Conservation (phyloP, 2,329 filamentous ascomycete genomes). For the Arthrobotrys iridis region DNA sequence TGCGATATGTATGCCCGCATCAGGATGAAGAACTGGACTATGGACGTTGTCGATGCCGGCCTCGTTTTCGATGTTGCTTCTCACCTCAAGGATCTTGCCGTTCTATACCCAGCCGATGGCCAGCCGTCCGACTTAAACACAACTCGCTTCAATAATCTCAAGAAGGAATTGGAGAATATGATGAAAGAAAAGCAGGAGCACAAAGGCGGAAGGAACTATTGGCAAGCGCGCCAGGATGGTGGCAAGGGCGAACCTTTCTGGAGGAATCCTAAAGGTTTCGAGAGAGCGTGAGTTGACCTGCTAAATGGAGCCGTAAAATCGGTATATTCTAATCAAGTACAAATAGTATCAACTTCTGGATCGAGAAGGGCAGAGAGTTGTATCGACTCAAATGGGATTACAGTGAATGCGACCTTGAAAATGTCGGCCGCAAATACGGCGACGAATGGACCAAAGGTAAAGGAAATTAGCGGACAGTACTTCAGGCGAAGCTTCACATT, state of each 20-base stretch:
- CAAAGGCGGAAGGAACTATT: conserved; percentile 65
- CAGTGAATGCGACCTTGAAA: conserved; percentile 49
- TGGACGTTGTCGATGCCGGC: conserved; percentile 61
- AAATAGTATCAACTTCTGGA: conserved; percentile 56
- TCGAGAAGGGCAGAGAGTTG: conserved; percentile 56
- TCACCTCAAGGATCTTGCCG: conserved; percentile 52
- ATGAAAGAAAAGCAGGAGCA: conserved; percentile 55
- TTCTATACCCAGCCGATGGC: conserved; percentile 55
- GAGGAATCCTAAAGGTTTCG: conserved; percentile 62
- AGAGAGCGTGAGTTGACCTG: conserved; percentile 54
- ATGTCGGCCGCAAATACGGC: conserved; percentile 4
- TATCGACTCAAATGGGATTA: conserved; percentile 59
- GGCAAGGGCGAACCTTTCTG: conserved; percentile 68
- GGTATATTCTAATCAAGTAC: not conserved
- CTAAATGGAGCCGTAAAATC: not conserved
- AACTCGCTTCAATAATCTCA: conserved; percentile 44
- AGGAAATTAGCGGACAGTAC: not conserved
- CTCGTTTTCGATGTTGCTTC: conserved; percentile 60
- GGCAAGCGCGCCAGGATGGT: conserved; percentile 67
- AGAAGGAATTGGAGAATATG: conserved; percentile 60
- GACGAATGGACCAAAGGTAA: conserved; percentile 9
- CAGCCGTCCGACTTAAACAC: conserved; percentile 56
- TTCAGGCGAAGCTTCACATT: no score
- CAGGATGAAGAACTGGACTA: conserved; percentile 60
- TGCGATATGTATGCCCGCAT: conserved; percentile 68